Evolutionary conservation across 1,284 basidiomycete species (phyloP), one percentile per base, ranked within the genome.

Genomic region (Lentinula novae-zelandiae): DNA sequence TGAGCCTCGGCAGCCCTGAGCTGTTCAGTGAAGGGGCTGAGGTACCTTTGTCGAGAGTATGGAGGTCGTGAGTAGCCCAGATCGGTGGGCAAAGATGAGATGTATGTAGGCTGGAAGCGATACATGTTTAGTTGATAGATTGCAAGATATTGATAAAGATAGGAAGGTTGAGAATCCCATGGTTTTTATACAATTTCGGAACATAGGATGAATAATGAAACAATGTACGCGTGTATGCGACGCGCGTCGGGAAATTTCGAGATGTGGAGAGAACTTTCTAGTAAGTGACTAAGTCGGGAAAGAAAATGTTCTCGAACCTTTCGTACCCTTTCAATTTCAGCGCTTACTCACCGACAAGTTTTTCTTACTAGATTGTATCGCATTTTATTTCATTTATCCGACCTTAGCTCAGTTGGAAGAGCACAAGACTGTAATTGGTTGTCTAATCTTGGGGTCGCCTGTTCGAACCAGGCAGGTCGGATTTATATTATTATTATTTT

Each of bases 381-480:
- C 10, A 36, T 36, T 36, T 36, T 0, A 2, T 51, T 6, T 6
- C 9, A 12, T 15, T 22, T 49, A 66, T 58, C 74, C 73, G 71
- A 74, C 70, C 72, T 75, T 77, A 76, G 75, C 75, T 78, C 75
- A 78, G 76, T 74, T 76, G 75, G 75, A 73, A 77, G 76, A 77
- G 75, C 75, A 72, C 71, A 66, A 76, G 75, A 77, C 76, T 77
- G 75, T 77, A 77, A 77, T 69, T 62, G 66, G 52, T 10, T 48
- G 20, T 8, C 13, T 33, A 9, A 60, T 60, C 59, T 60, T 55
- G 53, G 59, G 53, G 59, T 60, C 59, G 59, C 59, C 59, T 60
- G 59, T 60, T 60, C 59, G 59, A 60, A 50, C 53, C 59, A 60
- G 59, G 59, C 53, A 49, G 59, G 59, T 60, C 59, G 59, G 59